Base-by-base conservation (phyloP, 805 yeast genomes). In the Limtongozyma cylindracea region DNA sequence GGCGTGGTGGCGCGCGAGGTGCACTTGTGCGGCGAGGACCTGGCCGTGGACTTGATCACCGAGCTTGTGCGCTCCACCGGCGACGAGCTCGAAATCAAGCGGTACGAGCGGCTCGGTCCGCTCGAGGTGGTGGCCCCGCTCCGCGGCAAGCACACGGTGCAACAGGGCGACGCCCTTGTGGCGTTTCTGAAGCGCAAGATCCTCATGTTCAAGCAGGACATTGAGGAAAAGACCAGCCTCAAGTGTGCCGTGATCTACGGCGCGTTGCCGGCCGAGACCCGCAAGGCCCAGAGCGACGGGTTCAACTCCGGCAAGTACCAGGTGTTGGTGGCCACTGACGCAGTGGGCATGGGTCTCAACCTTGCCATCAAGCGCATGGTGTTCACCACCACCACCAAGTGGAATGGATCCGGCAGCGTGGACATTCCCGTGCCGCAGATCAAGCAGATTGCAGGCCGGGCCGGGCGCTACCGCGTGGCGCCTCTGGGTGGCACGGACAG, bases 281-380 rank as follows among this genome's bases (percentile, higher is more conserved):
- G 99, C 31, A 63, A 78, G 3, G 63, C 64, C 30, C 94, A 88
- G 37, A 92, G 95, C 0, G 41, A 49, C 14, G 51, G 60, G 21
- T 88, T 88, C 42, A 88, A 88, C 37, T 46, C 38, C n/a, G 84
- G 91, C 2, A 57, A 59, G 17, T 71, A 64, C 29, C 88, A 82
- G 34, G 56, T 74, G n/a, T 49, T 88, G 18, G 74, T 88, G 5
- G 96, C 98, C 1, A 74, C 93, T 3, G 96, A 88, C 47, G 98
- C 98, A 0, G 67, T 88, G 29, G 98, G 98, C 2, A 84, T 88
- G 95, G 98, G 98, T 1, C 53, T 88, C 24, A 88, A 88, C 37
- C 50, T 88, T 34, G 69, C 74, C 13, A 82, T 88, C 30, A 63
- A 67, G 26, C 49, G 96, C 27, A 60, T 88, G 4, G 57, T 88